A percentile compares a stretch with the other conserved stretches of the same genome.
These are phyloP conservation scores for Cardiosporidium cionae DNA, from an alignment of 169 alveolate species.

Conservation along the genomic window DNA sequence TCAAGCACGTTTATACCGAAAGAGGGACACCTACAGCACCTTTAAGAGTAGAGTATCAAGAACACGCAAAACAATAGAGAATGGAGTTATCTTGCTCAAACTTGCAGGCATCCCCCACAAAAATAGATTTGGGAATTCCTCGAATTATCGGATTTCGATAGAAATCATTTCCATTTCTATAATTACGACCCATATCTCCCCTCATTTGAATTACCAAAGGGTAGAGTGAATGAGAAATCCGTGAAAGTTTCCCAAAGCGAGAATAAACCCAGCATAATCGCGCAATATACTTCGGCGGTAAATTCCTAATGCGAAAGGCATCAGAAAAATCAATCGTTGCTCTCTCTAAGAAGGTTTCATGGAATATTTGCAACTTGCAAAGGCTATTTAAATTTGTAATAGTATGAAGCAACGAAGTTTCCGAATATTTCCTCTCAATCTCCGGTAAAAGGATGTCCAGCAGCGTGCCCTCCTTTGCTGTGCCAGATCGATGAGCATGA, in stretches of 20 bases:
- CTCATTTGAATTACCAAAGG: not conserved
- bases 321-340: not conserved
- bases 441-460: not conserved
- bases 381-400: not conserved
- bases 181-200: too few species aligned
- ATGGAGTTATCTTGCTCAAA: too few species aligned
- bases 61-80: too few species aligned
- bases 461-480: not conserved
- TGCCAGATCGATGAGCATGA: not conserved
- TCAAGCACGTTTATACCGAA: too few species aligned
- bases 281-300: conserved; percentile 15
- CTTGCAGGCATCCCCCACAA: too few species aligned
- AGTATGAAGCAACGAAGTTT: not conserved
- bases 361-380: not conserved
- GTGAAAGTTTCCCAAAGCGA: conserved; percentile 3
- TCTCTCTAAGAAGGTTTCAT: not conserved
- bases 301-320: not conserved
- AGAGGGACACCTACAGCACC: too few species aligned
- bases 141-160: too few species aligned
- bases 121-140: too few species aligned
- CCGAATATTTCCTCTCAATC: not conserved
- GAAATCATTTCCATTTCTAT: too few species aligned
- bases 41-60: too few species aligned
- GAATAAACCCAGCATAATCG: conserved; percentile 6
- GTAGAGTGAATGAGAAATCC: too few species aligned